These are phyloP conservation scores for Fusarium tuaranense DNA, from an alignment of 2,329 filamentous ascomycete genomes.

Conservation along the genomic window DNA sequence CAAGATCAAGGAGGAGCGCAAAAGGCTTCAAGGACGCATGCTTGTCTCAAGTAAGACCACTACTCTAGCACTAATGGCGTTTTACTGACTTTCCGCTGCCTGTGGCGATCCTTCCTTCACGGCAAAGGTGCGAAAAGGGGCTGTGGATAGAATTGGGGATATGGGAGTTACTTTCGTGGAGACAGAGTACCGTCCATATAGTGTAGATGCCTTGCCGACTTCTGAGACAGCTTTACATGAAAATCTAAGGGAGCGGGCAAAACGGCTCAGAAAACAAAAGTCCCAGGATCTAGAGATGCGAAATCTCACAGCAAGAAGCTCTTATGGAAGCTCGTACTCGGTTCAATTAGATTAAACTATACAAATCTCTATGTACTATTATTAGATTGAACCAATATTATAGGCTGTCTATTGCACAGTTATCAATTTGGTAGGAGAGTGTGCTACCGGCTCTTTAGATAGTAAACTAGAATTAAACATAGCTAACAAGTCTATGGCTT, in stretches of 20 bases:
- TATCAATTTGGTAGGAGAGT: background rate
- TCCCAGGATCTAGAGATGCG: slow-evolving; percentile 1
- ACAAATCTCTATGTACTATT: background rate
- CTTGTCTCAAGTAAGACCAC: slow-evolving; percentile 2
- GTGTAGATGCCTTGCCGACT: background rate
- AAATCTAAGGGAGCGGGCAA: background rate
- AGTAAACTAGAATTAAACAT: background rate
- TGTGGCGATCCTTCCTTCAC: background rate
- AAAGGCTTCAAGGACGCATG: background rate
- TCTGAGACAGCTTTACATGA: background rate
- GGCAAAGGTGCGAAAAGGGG: background rate
- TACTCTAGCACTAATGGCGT: background rate
- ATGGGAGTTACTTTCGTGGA: slow-evolving; percentile 5
- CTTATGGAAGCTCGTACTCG: background rate
- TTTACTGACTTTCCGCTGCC: background rate
- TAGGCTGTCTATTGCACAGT: background rate
- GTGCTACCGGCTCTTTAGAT: background rate
- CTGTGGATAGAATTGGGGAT: background rate
- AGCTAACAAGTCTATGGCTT: background rate
- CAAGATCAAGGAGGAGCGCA: slow-evolving; percentile 6
- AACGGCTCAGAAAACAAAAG: background rate
- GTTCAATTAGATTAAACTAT: background rate
- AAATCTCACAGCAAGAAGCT: background rate
- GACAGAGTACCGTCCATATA: background rate
- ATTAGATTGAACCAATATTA: background rate